These are phyloP conservation scores for Claviceps sp. DNA, from an alignment of 2,329 filamentous ascomycete species.

Conservation along the genomic window DNA sequence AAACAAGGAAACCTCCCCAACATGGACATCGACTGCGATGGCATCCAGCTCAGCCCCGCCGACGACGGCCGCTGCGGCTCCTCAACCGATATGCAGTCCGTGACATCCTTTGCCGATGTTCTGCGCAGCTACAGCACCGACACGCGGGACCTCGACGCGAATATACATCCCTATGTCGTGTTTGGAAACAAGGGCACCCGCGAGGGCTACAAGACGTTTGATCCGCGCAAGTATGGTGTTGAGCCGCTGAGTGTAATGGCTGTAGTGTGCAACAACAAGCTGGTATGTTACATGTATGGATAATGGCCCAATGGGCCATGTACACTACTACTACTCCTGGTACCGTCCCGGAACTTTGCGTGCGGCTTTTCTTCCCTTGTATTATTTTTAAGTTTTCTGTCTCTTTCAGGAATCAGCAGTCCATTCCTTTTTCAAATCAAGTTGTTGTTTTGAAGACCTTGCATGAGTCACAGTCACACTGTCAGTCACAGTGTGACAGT, in stretches of 20 bases:
- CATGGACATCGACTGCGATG: conserved; percentile 49
- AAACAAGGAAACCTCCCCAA: conserved; percentile 29
- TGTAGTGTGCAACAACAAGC: conserved; percentile 36
- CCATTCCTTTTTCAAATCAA: too few relatives aligned
- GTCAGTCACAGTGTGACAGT: too few relatives aligned
- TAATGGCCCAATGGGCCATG: too few relatives aligned
- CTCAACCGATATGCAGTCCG: conserved; percentile 25
- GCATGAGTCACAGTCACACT: too few relatives aligned
- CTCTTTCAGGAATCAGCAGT: too few relatives aligned
- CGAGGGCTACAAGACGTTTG: conserved; percentile 22
- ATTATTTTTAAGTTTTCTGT: too few relatives aligned
- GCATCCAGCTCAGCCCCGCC: conserved; percentile 23
- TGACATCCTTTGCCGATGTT: conserved; percentile 32
- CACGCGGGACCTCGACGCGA: conserved; percentile 32
- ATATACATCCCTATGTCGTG: conserved; percentile 38
- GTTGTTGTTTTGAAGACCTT: too few relatives aligned
- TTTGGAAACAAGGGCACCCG: conserved; percentile 33
- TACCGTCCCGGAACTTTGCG: too few relatives aligned
- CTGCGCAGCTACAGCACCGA: conserved; percentile 24
- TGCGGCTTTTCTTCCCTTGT: too few relatives aligned
- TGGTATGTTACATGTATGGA: conserved; percentile 23
- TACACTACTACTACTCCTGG: too few relatives aligned
- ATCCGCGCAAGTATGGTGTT: conserved; percentile 28
- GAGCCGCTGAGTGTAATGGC: conserved; percentile 40
- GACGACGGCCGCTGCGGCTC: conserved; percentile 30